Evolutionary conservation across 805 yeast species (phyloP), one percentile per base, ranked within the genome.

Genomic region (Wickerhamomyces tratensis): DNA sequence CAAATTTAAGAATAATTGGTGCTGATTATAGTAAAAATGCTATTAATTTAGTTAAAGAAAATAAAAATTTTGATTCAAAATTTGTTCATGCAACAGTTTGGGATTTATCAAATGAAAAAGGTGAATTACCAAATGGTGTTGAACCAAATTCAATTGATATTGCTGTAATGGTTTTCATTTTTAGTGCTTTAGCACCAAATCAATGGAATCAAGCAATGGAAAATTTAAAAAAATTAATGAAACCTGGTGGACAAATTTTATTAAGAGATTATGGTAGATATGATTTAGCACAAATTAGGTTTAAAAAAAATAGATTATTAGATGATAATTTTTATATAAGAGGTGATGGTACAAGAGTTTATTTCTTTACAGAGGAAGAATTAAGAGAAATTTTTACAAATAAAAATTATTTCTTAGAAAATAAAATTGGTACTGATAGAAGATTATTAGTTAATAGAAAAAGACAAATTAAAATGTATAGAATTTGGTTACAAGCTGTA

Each of bases 281-380:
- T 57, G 98, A 93, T 63, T 68, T 93, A 62, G 96, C 98, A 0
- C 98, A 93, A 59, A 82, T 93, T 43, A 67, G 98, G 52, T 88
- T 91, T 68, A 93, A 93, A 63, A 85, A 84, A 59, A 83, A 86
- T 39, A 75, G 98, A 53, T 63, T 86, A 27, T 61, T 93, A 43
- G 96, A 86, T 42, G 97, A 91, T 43, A 89, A 93, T 62, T 93
- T 93, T 57, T 93, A 93, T 62, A 87, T 89, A 35, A 77, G 98
- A 56, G 98, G 98, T 35, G 98, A 93, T 59, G 98, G 98, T 39
- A 93, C 98, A 0, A 72, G 98, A 52, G 98, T 93, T 11, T 93
- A 93, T 61, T 93, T 93, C 66, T 93, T 93, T 67, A 86, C 96
- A 2, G 98, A 91, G 58, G 95, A 91, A 45, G 96, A 93, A 63